These are phyloP conservation scores for Colletotrichum theobromicola DNA, from an alignment of 2,329 filamentous ascomycete species.

Conservation along the genomic window DNA sequence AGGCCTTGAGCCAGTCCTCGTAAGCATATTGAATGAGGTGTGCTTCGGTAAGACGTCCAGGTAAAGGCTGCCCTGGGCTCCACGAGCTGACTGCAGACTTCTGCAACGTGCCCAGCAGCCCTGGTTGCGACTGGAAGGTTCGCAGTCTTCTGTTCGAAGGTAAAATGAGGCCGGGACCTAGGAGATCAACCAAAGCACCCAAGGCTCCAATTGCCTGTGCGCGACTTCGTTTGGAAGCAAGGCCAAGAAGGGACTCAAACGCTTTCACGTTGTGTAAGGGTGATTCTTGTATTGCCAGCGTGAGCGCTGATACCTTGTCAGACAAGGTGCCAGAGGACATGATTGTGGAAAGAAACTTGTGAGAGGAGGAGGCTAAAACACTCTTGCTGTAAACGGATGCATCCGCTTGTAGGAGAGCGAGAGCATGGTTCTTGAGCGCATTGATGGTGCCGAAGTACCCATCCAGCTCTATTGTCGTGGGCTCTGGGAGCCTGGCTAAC, in stretches of 20 bases:
- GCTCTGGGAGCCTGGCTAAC: conserved; percentile 47
- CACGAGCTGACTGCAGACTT: conserved; percentile 63
- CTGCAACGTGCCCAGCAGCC: conserved; percentile 73
- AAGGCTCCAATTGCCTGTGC: conserved; percentile 93
- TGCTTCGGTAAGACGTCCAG: conserved; percentile 72
- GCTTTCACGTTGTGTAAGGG: conserved; percentile 91
- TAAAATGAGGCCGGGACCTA: conserved; percentile 86
- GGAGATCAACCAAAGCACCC: conserved; percentile 89
- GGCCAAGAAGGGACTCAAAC: conserved; percentile 79
- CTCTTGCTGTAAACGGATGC: conserved; percentile 76
- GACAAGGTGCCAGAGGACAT: conserved; percentile 96
- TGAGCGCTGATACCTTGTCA: conserved; percentile 95
- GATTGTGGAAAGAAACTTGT: conserved; percentile 96
- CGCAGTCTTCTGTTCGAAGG: conserved; percentile 83
- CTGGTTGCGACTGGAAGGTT: conserved; percentile 80
- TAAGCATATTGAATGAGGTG: conserved; percentile 90
- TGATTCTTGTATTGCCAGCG: conserved; percentile 93
- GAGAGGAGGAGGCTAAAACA: conserved; percentile 80
- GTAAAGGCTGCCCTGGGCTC: conserved; percentile 73
- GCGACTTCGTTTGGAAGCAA: conserved; percentile 93
- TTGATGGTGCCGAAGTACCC: conserved; percentile 50
- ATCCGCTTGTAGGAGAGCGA: conserved; percentile 77
- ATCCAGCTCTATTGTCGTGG: conserved; percentile 49
- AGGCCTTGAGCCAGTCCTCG: conserved; percentile 93
- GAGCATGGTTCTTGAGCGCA: conserved; percentile 71